Evolutionary conservation across 768 basidiomycete genomes (phyloP), one percentile per base, ranked within the genome.

Genomic region (Artomyces pyxidatus): DNA sequence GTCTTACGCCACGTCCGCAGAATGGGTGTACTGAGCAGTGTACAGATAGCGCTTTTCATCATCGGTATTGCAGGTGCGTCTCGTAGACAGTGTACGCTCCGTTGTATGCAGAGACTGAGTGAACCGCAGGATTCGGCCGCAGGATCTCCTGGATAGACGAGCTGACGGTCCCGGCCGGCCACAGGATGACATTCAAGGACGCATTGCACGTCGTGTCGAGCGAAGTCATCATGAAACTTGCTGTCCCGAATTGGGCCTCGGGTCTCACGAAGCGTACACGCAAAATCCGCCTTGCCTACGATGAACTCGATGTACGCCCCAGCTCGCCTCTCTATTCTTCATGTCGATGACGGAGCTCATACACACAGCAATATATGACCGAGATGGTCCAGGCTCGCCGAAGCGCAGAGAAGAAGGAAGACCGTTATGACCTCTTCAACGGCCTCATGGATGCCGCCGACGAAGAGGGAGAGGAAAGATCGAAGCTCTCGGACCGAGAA

Each of bases 1-100:
- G 72, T 37, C n/a, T n/a, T 80, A 47, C 45, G 72, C 6, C 11
- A n/a, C 19, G 11, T 35, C 14, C 3, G 4, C 11, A 23, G 11
- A 8, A 22, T 23, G 25, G 3, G 1, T 12, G 12, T 21, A 25
- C 25, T 35, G 2, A 3, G 2, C 6, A 35, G 32, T 37, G 17
- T 35, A 17, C 32, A 80, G 79, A 70, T 79, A 32, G 73, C 78
- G 0, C 69, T 80, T 3, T 73, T 76, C 45, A 71, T 79, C 26
- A 77, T 81, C 48, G 69, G 77, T 25, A 69, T 68, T 2, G 79
- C 79, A 50, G 78, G 53, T 52, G 28, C 22, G 14, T 22, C 37
- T n/a, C n/a, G n/a, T n/a, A n/a, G n/a, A n/a, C n/a, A n/a, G 4
- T 21, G 26, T 25, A 25, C 28, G 47, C 37, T n/a, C n/a, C n/a